phyloP scores from a whole-genome alignment of 73 alveolate genomes.

The Paramecium octaurelia region DNA sequence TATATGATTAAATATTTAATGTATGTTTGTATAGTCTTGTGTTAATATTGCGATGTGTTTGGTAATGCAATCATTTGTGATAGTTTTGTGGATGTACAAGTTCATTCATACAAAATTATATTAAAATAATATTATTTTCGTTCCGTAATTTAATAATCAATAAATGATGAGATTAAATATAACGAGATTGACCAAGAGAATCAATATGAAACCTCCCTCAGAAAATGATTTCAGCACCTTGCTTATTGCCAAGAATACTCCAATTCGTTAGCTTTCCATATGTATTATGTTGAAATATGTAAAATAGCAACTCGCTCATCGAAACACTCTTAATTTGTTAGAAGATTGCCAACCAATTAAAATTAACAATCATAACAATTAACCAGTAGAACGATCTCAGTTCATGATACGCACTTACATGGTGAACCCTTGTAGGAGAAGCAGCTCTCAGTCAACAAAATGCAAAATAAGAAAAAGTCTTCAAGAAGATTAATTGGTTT shows the following conservation, averaged over 20 bases:
- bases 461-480: neutral
- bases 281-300: neutral
- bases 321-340: neutral
- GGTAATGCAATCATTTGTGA: neutral
- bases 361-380: neutral
- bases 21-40: neutral
- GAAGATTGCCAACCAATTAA: neutral
- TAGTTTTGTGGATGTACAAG: neutral
- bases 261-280: neutral
- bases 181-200: neutral
- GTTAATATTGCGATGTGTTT: neutral
- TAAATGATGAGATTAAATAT: constrained; percentile 12
- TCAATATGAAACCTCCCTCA: neutral
- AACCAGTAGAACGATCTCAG: neutral
- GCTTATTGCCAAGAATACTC: neutral
- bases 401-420: neutral
- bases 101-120: neutral
- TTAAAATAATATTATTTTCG: neutral
- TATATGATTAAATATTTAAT: neutral
- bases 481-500: constrained; percentile 7
- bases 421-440: neutral
- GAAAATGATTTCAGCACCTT: constrained; percentile 35
- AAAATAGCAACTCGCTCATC: neutral
- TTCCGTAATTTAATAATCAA: neutral
- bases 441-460: neutral